Evolutionary conservation across 208 protist species (phyloP).

Genomic region (Trypanosoma caninum): DNA sequence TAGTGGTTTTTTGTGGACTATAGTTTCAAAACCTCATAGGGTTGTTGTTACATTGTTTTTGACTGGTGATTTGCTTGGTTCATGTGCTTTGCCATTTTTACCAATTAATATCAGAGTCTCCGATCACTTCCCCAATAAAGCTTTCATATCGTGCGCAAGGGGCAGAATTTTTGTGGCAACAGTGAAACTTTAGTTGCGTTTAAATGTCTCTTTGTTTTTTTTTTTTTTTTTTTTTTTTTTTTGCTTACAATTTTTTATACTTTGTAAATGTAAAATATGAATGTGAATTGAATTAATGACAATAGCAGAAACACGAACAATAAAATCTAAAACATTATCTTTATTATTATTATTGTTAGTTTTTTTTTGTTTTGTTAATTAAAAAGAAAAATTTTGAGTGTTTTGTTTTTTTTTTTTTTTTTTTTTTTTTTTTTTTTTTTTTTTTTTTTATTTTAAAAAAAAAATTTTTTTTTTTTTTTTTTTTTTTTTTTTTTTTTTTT

Average conservation of each 20-base stretch:
- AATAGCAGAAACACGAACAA: too few relatives aligned
- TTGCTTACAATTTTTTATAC: background rate
- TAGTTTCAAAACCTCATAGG: conserved; percentile 31
- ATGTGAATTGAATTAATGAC: too few relatives aligned
- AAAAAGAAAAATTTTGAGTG: too few relatives aligned
- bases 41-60: conserved; percentile 36
- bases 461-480: background rate
- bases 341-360: too few relatives aligned
- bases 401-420: conserved; percentile 1
- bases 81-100: conserved; percentile 20
- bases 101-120: conserved; percentile 36
- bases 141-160: conserved; percentile 27
- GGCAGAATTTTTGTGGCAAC: conserved; percentile 17
- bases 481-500: background rate
- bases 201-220: background rate
- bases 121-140: conserved; percentile 11
- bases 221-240: conserved; percentile 6
- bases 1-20: conserved; percentile 45
- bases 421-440: conserved; percentile 12
- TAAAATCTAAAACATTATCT: too few relatives aligned
- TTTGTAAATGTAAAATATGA: too few relatives aligned
- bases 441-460: too few relatives aligned
- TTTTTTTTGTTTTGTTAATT: too few relatives aligned
- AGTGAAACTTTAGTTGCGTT: conserved; percentile 6
- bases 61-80: conserved; percentile 34